Evolutionary conservation across 2,329 filamentous ascomycete genomes (phyloP), one percentile per base, ranked within the genome.

Genomic region (Sclerotinia nivalis): DNA sequence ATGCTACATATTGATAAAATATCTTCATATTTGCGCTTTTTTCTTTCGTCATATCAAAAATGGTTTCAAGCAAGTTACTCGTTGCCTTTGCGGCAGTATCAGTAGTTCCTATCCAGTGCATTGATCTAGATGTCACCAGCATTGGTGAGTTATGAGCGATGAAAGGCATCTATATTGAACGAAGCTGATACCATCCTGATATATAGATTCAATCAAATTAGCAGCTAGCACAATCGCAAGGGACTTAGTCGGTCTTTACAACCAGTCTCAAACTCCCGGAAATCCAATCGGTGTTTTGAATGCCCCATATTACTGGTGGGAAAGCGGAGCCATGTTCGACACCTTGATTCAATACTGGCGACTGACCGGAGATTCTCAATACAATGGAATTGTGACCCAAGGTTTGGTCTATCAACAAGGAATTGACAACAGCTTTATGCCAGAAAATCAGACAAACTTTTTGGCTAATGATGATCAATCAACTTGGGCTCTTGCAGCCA

Each of bases 391-490:
- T 18, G 81, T 88, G 22, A 86, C 82, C 69, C 76, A 87, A 72
- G 87, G 84, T 4, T 80, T 91, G 76, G 77, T 88, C 20, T 85
- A 84, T 76, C 88, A 91, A 76, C 82, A 84, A 28, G 88, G 88
- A n/a, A 80, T 84, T n/a, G 82, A 83, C 71, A 76, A 78, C 18
- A 84, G 89, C 72, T 91, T 85, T 79, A 87, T 87, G 84, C 88
- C 88, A 2, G 76, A 78, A 20, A 88, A 89, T 78, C 85, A 86
- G 78, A 87, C 86, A 1, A 82, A 83, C 10, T 86, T 84, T 0
- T 82, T 88, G 66, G 89, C 89, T 74, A 93, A 91, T 78, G 89
- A 92, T 72, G 89, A 92, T 75, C 89, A 92, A 78, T 86, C 85
- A 43, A 91, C 91, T 78, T 92, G 89, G 89, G 89, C 84, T 34